Percentiles rank a stretch among this genome's conserved stretches.
Conservation (phyloP, 331 rosid species). For the Pyracantha coccinea region DNA sequence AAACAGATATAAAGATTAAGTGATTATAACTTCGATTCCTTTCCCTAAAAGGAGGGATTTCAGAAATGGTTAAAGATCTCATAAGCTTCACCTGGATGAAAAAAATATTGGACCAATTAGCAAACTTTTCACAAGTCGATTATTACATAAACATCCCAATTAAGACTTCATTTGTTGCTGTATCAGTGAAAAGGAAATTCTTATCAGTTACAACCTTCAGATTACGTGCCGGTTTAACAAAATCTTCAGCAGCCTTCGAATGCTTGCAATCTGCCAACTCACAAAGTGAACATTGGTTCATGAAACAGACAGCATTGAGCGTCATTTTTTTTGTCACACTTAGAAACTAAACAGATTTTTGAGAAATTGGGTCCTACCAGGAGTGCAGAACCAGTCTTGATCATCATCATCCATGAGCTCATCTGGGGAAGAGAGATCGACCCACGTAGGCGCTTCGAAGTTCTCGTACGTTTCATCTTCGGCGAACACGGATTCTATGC, state of each 20-base stretch:
- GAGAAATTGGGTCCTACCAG: slow-evolving; percentile 14
- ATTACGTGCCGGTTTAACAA: slow-evolving; percentile 3
- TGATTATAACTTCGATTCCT: slow-evolving; percentile 27
- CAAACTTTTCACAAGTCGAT: not conserved
- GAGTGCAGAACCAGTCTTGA: slow-evolving; percentile 41
- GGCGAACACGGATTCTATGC: slow-evolving; percentile 24
- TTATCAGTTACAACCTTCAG: slow-evolving; percentile 23
- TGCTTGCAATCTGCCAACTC: slow-evolving; percentile 35
- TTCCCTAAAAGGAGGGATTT: slow-evolving; percentile 31
- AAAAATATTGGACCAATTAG: not conserved
- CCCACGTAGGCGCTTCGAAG: slow-evolving; percentile 43
- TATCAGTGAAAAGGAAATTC: not conserved
- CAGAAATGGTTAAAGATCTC: slow-evolving; percentile 33
- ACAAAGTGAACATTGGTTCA: not conserved
- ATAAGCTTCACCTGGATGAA: slow-evolving; percentile 29
- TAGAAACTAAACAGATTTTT: not conserved
- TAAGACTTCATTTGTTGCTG: not conserved
- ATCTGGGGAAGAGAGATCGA: slow-evolving; percentile 22
- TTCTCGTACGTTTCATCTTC: slow-evolving; percentile 34
- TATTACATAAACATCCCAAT: not conserved
- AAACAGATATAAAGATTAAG: not conserved
- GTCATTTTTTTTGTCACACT: not conserved
- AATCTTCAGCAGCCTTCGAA: slow-evolving; percentile 31
- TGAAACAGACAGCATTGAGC: too few relatives aligned
- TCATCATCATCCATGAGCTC: slow-evolving; percentile 19